Percentiles rank a stretch among this genome's conserved stretches.
These are phyloP conservation scores for Nadsonia fulvescens DNA, from an alignment of 805 yeast genomes.

Conservation along the genomic window DNA sequence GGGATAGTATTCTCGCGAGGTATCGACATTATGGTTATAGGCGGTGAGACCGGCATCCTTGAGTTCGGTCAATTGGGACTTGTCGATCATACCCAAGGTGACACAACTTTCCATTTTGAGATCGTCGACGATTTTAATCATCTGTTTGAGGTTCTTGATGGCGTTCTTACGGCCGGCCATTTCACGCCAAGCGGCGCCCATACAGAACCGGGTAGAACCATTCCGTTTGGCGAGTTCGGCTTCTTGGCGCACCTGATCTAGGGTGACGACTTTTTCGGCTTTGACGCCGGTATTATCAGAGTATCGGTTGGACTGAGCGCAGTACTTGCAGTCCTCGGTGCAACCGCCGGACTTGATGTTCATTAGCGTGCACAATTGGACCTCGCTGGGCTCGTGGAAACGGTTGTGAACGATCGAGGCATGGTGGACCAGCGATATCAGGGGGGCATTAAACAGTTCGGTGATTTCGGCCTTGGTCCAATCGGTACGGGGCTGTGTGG, in stretches of 20 bases:
- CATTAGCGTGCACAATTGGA: conserved; percentile 59
- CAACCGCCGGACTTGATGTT: conserved; percentile 70
- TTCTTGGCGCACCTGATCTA: conserved; percentile 45
- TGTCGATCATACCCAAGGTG: conserved; percentile 59
- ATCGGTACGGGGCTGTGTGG: conserved; percentile 6
- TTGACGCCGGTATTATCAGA: conserved; percentile 46
- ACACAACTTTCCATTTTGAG: conserved; percentile 65
- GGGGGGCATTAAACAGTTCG: conserved; percentile 46
- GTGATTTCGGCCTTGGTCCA: conserved; percentile 49
- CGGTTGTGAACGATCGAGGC: conserved; percentile 52
- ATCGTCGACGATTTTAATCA: conserved; percentile 47
- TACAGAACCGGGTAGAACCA: conserved; percentile 63
- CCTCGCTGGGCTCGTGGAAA: conserved; percentile 48
- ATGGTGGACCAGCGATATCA: conserved; percentile 38
- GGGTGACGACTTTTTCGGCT: conserved; percentile 42
- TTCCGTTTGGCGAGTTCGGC: conserved; percentile 49
- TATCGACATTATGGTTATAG: conserved; percentile 65
- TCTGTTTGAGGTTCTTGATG: conserved; percentile 38
- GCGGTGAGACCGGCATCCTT: conserved; percentile 64
- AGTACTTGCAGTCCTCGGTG: conserved; percentile 65
- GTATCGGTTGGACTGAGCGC: conserved; percentile 57
- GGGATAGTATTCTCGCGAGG: conserved; percentile 61
- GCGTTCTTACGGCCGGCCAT: conserved; percentile 64
- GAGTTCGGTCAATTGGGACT: conserved; percentile 41
- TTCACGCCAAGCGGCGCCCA: conserved; percentile 84